Base-by-base conservation (phyloP, 1,284 basidiomycete genomes). In the Trametes sp. region DNA sequence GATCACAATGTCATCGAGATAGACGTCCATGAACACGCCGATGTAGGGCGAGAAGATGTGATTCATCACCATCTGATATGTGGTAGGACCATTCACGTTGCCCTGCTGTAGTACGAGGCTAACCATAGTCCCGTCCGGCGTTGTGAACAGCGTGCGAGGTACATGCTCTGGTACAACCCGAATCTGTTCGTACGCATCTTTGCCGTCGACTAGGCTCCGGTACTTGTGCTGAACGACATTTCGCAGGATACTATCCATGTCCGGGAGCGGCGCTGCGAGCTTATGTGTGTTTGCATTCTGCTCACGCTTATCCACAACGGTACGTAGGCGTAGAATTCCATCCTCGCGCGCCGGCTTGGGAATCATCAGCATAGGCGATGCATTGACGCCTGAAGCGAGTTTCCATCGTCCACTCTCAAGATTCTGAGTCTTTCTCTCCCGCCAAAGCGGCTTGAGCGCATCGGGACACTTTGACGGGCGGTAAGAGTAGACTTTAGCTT, bases 241-340 rank as follows among this genome's bases (percentile, higher is more conserved):
- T 9, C 61, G 61, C 41, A 62, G 56, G 10, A 62, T 62, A 19
- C 56, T 51, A 10, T 62, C 51, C 16, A 62, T 62, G 24, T 62
- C 56, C 13, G 61, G 61, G 4, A 80, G 44, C 0, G 76, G 77
- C 1, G 74, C 72, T 0, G 77, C 70, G 54, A 80, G 2, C 28
- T 78, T 79, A 0, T 48, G 42, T 0, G 77, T 79, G 38, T 81
- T 81, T 0, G 72, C 69, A 50, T 81, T 80, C 0, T 54, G 52
- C 28, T 74, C 70, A 0, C 66, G 64, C 8, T 71, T 69, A 57
- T 78, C 76, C 0, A 76, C 41, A 0, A 77, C 76, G 0, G 76
- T 80, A 1, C 74, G 53, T 0, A 81, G 45, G 8, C 58, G 19
- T 0, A 42, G 31, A 13, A 45, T 6, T 2, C 48, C 38, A 19